Conservation (phyloP, 495 filamentous ascomycete genomes). For the Penicillium paxilli region DNA sequence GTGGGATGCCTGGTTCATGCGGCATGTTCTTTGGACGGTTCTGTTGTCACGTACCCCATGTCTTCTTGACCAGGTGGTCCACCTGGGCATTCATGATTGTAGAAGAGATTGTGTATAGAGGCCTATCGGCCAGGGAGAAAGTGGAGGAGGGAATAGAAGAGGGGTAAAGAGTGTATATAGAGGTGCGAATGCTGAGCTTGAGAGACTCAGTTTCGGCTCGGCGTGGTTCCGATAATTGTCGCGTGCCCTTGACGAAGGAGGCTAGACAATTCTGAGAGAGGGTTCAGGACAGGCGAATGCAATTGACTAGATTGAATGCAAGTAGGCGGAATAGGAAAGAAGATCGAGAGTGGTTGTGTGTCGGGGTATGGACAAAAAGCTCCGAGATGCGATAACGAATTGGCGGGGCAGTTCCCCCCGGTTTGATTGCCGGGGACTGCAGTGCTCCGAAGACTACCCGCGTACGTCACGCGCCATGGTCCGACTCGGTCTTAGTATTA, state of each 20-base stretch:
- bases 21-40: background rate
- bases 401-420: slow-evolving; percentile 27
- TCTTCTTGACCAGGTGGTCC: slow-evolving; percentile 64
- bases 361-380: background rate
- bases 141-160: background rate
- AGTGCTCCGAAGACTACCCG: slow-evolving; percentile 32
- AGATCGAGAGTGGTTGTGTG: background rate
- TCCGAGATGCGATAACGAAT: slow-evolving; percentile 12
- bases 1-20: background rate
- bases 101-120: background rate
- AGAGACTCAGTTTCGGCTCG: background rate
- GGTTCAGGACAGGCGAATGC: background rate
- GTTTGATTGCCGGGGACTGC: slow-evolving; percentile 28
- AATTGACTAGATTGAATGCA: background rate
- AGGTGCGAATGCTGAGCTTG: background rate
- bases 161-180: background rate
- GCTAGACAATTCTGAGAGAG: no score
- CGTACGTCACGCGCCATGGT: no score
- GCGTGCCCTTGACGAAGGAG: slow-evolving; percentile 9
- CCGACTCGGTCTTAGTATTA: no score
- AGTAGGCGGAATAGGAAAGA: background rate
- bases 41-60: slow-evolving; percentile 56
- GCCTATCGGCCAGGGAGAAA: background rate
- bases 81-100: slow-evolving; percentile 71
- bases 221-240: slow-evolving; percentile 4